Evolutionary conservation across 1,139 yeast species (phyloP).

Genomic region (Meyerozyma carpophila): DNA sequence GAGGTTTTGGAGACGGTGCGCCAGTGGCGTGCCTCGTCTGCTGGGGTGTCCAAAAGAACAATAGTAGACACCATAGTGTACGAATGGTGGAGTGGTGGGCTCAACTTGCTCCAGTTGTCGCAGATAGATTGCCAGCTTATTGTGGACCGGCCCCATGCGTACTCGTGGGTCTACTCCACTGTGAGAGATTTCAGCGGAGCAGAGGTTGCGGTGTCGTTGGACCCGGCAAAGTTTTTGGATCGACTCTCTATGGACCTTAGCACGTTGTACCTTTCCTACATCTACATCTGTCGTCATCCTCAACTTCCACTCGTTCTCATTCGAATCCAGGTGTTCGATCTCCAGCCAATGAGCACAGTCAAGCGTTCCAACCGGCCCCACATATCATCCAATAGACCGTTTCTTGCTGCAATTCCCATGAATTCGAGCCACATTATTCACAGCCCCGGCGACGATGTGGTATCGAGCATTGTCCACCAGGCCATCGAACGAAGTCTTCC

Average conservation of each 20-base stretch:
- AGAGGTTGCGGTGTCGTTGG: conserved; percentile 30
- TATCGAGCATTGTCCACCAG: conserved; percentile 52
- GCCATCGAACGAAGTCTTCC: conserved; percentile 50
- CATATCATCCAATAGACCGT: conserved; percentile 52
- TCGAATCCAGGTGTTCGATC: conserved; percentile 66
- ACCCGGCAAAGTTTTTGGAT: conserved; percentile 43
- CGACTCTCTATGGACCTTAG: conserved; percentile 44
- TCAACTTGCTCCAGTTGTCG: conserved; percentile 64
- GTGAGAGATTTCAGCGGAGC: conserved; percentile 35
- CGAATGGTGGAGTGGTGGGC: conserved; percentile 59
- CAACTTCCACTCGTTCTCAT: conserved; percentile 53
- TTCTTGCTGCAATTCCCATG: conserved; percentile 60
- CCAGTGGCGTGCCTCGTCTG: not conserved
- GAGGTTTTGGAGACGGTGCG: not conserved
- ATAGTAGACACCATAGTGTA: conserved; percentile 46
- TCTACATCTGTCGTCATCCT: conserved; percentile 67
- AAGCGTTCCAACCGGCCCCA: conserved; percentile 24
- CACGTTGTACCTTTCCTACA: conserved; percentile 48
- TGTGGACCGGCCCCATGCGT: conserved; percentile 49
- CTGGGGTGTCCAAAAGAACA: conserved; percentile 30
- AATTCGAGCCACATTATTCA: conserved; percentile 67
- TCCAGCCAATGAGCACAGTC: conserved; percentile 21
- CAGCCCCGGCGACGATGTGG: conserved; percentile 41
- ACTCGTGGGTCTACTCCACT: conserved; percentile 56
- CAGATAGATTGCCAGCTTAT: conserved; percentile 66